These are phyloP conservation scores for Sherardia arvensis DNA, from an alignment of 257 asterid species.

Conservation along the genomic window DNA sequence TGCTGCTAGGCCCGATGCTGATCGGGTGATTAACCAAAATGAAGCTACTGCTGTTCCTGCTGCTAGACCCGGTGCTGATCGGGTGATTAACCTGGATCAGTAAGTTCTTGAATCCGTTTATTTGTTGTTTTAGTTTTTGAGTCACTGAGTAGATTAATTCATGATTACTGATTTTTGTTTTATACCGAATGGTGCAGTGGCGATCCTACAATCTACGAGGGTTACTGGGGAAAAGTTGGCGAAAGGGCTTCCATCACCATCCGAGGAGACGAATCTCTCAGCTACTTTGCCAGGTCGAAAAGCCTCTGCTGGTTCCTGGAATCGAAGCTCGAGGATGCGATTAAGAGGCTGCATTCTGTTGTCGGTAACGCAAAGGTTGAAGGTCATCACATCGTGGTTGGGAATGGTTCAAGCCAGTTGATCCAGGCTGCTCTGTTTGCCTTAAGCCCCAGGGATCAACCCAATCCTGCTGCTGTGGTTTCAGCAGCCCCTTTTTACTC, in stretches of 20 bases:
- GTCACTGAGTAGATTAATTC: no score
- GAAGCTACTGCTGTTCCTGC: no score
- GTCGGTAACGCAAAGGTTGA: neutral
- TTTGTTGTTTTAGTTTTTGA: no score
- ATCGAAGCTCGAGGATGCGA: neutral
- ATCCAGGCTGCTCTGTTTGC: neutral
- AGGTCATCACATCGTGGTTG: neutral
- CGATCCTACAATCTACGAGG: neutral
- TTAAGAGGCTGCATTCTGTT: neutral
- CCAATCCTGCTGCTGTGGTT: neutral
- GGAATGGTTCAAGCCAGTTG: neutral
- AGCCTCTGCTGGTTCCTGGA: neutral
- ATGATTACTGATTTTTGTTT: no score
- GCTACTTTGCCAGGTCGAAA: neutral
- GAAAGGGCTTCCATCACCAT: neutral
- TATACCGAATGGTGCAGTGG: neutral
- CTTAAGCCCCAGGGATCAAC: neutral
- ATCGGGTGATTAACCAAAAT: no score
- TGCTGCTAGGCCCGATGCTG: no score
- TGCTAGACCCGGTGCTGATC: no score
- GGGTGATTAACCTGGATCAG: neutral
- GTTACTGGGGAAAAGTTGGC: neutral
- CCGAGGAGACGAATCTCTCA: neutral
- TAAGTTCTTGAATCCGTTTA: no score
- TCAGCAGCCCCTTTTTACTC: neutral